Conservation (phyloP, 208 protist species). For the Phytomonas sp. region DNA sequence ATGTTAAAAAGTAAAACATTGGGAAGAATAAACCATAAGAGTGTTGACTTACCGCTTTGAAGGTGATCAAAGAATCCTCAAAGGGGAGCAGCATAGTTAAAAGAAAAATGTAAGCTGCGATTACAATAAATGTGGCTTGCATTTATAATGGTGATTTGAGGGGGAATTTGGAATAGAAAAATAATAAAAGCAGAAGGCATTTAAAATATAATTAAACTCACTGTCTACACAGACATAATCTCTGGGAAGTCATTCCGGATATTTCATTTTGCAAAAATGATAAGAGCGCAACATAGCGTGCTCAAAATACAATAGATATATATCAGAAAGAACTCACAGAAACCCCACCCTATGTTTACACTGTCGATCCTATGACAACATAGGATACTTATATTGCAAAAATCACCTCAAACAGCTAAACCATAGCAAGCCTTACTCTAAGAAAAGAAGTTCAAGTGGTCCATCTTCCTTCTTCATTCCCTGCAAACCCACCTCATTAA, state of each 20-base stretch:
- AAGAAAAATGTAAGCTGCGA: background rate
- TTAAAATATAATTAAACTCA: background rate
- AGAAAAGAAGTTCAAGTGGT: background rate
- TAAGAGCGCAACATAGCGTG: too few relatives aligned
- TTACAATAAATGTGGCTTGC: background rate
- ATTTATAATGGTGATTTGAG: background rate
- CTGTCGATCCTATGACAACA: background rate
- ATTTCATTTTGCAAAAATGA: background rate
- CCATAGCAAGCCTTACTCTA: background rate
- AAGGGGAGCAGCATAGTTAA: background rate
- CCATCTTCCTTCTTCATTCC: background rate
- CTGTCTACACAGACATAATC: background rate
- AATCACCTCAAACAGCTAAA: background rate
- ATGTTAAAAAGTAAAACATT: conserved; percentile 2
- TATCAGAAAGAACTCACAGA: background rate
- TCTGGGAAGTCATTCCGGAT: background rate
- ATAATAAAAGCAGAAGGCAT: background rate
- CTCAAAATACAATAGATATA: too few relatives aligned
- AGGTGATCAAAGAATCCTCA: background rate
- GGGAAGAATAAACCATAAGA: background rate
- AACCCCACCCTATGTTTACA: background rate
- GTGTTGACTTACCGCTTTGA: background rate
- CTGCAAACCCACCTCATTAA: background rate
- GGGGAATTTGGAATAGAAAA: background rate
- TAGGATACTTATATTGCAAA: background rate